Base-by-base conservation (phyloP, 2,329 filamentous ascomycete genomes). In the Annulohypoxylon truncatum region DNA sequence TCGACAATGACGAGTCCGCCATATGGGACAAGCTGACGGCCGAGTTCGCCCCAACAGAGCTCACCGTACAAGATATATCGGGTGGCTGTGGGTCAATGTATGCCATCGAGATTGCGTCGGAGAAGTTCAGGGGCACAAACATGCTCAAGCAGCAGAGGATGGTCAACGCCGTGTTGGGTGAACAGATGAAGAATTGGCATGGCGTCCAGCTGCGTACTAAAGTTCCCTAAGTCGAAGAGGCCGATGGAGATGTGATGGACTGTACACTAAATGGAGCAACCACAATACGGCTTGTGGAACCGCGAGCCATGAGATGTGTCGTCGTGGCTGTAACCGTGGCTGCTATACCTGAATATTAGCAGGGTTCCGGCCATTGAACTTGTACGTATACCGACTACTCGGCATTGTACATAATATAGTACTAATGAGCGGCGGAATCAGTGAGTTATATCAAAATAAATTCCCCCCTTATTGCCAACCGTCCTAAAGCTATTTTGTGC, bases 51-150 rank as follows among this genome's bases (percentile, higher is more conserved):
- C 85, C 86, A 0, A 82, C 82, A 0, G 78, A 84, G 63, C 78
- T 89, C 24, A 78, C 89, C 78, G 91, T 96, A 8, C 90, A 91
- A 77, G 92, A 96, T 79, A 88, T 96, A 54, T 93, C 90, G 22
- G 92, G 93, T 63, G 92, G 92, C 28, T 96, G 92, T 80, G 92
- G 92, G 8, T 92, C 89, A 75, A 96, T 96, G 93, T 96, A 96
- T 80, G 90, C 89, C 60, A 90, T 96, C 71, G 90, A 94, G 73
- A 89, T 96, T 69, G 85, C 89, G 50, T 92, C 90, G 6, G 84
- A 88, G 48, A 85, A 83, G 73, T 96, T 96, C 79, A 84, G 84
- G 57, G 93, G 92, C 48, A 78, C 89, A 72, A 85, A 83, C 52
- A 89, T 94, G 77, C 86, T 96, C 66, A 92, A 92, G 83, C 92